Conservation (phyloP, 1,284 basidiomycete genomes). For the Rhodotorula sp. region DNA sequence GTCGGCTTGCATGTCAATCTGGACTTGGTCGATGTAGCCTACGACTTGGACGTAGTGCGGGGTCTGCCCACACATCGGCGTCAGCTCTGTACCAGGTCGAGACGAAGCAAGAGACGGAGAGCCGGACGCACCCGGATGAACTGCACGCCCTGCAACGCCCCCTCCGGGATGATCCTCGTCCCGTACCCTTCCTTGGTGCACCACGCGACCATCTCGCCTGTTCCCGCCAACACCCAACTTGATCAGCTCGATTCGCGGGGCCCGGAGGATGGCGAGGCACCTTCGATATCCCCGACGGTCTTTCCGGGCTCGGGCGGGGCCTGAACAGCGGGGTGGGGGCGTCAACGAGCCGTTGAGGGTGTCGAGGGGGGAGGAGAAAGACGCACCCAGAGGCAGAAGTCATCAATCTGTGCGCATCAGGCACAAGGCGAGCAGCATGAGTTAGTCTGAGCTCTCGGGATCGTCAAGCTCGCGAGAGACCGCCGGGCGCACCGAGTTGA, state of each 20-base stretch:
- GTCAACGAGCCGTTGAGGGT: neutral
- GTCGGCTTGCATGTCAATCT: slow-evolving; percentile 57
- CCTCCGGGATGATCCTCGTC: slow-evolving; percentile 31
- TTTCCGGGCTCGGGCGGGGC: slow-evolving; percentile 26
- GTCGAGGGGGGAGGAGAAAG: too few species aligned
- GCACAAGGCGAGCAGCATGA: too few species aligned
- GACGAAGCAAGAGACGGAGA: neutral
- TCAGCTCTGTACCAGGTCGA: too few species aligned
- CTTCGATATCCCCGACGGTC: slow-evolving; percentile 37
- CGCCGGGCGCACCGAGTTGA: slow-evolving; percentile 31
- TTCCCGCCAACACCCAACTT: neutral
- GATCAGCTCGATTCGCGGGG: neutral
- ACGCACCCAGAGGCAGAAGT: slow-evolving; percentile 12
- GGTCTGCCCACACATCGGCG: slow-evolving; percentile 50
- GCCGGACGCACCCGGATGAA: slow-evolving; percentile 51
- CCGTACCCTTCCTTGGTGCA: slow-evolving; percentile 39
- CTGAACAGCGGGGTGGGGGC: neutral
- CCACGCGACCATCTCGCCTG: slow-evolving; percentile 37
- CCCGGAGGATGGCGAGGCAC: neutral
- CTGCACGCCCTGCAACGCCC: slow-evolving; percentile 63
- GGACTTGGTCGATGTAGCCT: slow-evolving; percentile 63
- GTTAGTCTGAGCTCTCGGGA: neutral
- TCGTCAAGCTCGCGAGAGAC: too few species aligned
- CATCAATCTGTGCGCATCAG: neutral
- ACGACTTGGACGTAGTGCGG: slow-evolving; percentile 64